These are phyloP conservation scores for Rhodotorula sp. DNA, from an alignment of 1,284 basidiomycete species.

Conservation along the genomic window DNA sequence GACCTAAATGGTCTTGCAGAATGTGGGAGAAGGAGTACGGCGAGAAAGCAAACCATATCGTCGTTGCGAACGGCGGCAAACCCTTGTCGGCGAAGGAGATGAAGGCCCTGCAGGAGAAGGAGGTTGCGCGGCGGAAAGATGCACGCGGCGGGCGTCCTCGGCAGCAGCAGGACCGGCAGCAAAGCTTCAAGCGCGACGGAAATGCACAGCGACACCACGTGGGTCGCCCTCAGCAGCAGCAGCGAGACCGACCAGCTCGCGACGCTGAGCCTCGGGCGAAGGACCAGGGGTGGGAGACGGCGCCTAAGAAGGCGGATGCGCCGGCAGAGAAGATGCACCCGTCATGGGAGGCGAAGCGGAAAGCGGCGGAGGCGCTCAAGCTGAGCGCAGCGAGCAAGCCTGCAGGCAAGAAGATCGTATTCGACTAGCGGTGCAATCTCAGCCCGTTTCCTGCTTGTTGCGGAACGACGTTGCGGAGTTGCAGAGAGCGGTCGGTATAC, in stretches of 20 bases:
- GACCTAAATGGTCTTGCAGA: slow-evolving; percentile 52
- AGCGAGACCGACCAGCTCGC: not conserved
- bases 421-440: slow-evolving; percentile 47
- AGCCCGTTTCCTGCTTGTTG: not conserved
- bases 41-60: slow-evolving; percentile 82
- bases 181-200: too few relatives aligned
- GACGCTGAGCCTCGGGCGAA: slow-evolving; percentile 10
- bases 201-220: too few relatives aligned
- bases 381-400: slow-evolving; percentile 38
- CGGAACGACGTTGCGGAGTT: not conserved
- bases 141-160: not conserved
- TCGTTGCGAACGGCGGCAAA: slow-evolving; percentile 55
- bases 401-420: slow-evolving; percentile 55
- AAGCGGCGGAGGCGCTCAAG: slow-evolving; percentile 61
- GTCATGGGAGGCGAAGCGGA: slow-evolving; percentile 87
- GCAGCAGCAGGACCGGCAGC: too few relatives aligned
- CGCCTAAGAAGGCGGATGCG: slow-evolving; percentile 36
- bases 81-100: slow-evolving; percentile 32
- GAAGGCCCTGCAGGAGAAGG: slow-evolving; percentile 23
- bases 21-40: slow-evolving; percentile 99
- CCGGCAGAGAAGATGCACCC: slow-evolving; percentile 67
- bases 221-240: not conserved
- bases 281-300: slow-evolving; percentile 1
- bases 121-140: not conserved
- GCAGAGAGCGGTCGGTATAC: not conserved